Evolutionary conservation across 208 protist genomes (phyloP), one percentile per base, ranked within the genome.

Genomic region (Jaenimonas drosophilae): DNA sequence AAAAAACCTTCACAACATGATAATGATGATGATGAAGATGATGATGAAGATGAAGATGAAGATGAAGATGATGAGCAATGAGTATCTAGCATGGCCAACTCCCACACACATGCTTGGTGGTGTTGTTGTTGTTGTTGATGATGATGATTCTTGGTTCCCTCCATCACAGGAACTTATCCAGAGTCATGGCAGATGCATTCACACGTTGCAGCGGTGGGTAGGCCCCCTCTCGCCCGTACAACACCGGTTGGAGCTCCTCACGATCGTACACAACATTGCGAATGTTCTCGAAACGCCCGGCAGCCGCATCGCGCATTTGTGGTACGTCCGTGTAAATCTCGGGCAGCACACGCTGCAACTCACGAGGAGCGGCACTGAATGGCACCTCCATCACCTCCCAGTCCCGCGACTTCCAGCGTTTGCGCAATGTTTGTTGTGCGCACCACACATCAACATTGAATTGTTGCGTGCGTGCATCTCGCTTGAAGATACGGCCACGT

Each of bases 361-460:
- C 72, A 26, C 21, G n/a, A n/a, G 87, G 87, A 1, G 82, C 87
- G 16, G 83, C 31, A 11, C 58, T 55, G 38, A 88, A 94, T 0
- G 87, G 87, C 49, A 94, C 48, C 64, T 94, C 82, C 26, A 91
- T 64, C 36, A 94, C 80, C 16, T 87, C 74, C 76, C 79, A 94
- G 48, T 94, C 87, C 0, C 87, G 63, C 30, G 63, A 54, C 59
- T 91, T 94, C 87, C 87, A 94, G n/a, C 57, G 49, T 61, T 87
- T 86, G 20, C 87, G 77, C 50, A 91, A 59, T 25, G 83, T 77
- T 49, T 90, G 79, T 61, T 94, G 83, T 5, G 87, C 87, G n/a
- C 57, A 58, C 80, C 83, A 94, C 17, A 91, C 61, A 63, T 91
- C 87, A 27, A 94, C 82, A 61, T 91, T 94, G 48, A 74, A 91